phyloP scores from a whole-genome alignment of 2,329 filamentous ascomycete species.

The Fusarium sp. region DNA sequence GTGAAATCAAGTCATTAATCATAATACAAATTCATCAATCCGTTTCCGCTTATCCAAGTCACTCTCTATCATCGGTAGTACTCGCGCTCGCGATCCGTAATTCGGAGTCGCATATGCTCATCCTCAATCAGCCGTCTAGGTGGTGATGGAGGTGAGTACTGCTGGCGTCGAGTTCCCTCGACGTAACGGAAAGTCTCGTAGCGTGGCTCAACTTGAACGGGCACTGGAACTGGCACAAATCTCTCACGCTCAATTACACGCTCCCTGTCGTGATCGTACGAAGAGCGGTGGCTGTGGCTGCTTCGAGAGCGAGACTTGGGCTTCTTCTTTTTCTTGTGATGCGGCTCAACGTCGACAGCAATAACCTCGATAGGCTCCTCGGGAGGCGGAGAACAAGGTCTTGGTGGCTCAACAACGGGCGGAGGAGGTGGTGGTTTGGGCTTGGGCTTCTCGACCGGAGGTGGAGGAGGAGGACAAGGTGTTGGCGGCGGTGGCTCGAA shows the following conservation, averaged over 20 bases:
- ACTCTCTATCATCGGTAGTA: constrained; percentile 45
- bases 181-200: constrained; percentile 66
- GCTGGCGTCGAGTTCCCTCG: constrained; percentile 58
- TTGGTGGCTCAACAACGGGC: constrained; percentile 30
- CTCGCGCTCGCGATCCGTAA: constrained; percentile 52
- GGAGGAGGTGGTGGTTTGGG: constrained; percentile 44
- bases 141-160: constrained; percentile 48
- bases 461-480: constrained; percentile 39
- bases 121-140: constrained; percentile 51
- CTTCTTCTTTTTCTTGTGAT: constrained; percentile 45
- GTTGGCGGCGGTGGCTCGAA: constrained; percentile 20
- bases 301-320: constrained; percentile 49
- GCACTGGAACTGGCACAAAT: constrained; percentile 59
- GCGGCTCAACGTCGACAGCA: constrained; percentile 53
- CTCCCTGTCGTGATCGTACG: constrained; percentile 55
- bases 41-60: neutral
- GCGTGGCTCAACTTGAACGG: constrained; percentile 53
- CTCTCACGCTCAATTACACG: constrained; percentile 66
- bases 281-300: constrained; percentile 46
- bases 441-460: constrained; percentile 25
- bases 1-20: constrained; percentile 35
- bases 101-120: constrained; percentile 47
- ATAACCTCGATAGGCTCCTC: constrained; percentile 55
- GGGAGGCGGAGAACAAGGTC: constrained; percentile 44
- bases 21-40: constrained; percentile 38